phyloP scores from a whole-genome alignment of 1,284 basidiomycete genomes.

The Peniophora sp. region DNA sequence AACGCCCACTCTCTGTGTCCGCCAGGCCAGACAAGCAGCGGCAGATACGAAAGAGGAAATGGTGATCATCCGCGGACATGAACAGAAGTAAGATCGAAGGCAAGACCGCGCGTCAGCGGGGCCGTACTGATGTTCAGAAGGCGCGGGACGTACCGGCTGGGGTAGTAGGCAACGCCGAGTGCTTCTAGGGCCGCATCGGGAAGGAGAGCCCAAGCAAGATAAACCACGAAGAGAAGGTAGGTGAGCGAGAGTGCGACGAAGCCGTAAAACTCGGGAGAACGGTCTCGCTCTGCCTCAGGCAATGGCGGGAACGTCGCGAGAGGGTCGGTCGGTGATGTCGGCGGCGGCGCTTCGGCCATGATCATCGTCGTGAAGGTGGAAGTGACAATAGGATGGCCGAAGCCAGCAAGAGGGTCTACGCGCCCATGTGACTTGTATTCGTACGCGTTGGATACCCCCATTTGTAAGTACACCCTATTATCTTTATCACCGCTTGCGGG shows the following conservation, averaged over 20 bases:
- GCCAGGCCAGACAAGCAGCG: not conserved
- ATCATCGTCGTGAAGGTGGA: too few species aligned
- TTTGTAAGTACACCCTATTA: too few species aligned
- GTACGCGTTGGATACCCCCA: too few species aligned
- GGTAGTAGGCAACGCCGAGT: constrained; percentile 78
- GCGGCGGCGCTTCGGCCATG: constrained; percentile 7
- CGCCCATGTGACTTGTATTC: too few species aligned
- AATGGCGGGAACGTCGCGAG: constrained; percentile 43
- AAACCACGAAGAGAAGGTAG: constrained; percentile 61
- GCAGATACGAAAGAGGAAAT: not conserved
- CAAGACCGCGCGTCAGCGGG: not conserved
- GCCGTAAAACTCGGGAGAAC: constrained; percentile 80
- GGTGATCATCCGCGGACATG: constrained; percentile 6
- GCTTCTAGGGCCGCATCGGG: constrained; percentile 47
- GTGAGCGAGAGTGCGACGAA: constrained; percentile 81
- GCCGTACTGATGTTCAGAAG: not conserved
- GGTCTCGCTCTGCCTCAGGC: constrained; percentile 36
- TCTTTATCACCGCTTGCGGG: too few species aligned
- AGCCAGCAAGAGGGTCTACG: too few species aligned
- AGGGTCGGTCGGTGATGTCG: constrained; percentile 46
- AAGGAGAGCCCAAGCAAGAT: constrained; percentile 58
- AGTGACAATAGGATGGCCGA: too few species aligned
- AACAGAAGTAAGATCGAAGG: constrained; percentile 8
- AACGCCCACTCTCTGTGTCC: constrained; percentile 75
- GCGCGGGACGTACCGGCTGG: constrained; percentile 56